Conservation (phyloP, 2,329 filamentous ascomycete species). For the Colletotrichum sp. region DNA sequence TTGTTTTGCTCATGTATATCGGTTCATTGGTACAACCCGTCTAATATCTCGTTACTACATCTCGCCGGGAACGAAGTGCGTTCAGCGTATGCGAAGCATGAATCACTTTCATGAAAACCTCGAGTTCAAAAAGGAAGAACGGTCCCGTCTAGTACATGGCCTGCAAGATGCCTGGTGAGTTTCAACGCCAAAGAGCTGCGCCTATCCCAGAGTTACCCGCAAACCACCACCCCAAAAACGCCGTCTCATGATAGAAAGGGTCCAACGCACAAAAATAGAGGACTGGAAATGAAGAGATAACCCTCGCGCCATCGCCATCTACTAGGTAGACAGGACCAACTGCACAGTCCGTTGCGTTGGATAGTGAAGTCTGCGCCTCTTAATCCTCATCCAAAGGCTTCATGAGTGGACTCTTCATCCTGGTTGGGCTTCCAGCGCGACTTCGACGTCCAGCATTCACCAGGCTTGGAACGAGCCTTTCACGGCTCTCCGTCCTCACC, state of each 20-base stretch:
- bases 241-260: background rate
- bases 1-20: background rate
- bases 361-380: background rate
- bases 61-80: background rate
- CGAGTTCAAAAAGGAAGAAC: background rate
- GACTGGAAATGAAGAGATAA: background rate
- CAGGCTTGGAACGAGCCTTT: conserved; percentile 69
- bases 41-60: background rate
- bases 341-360: background rate
- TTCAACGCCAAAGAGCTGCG: background rate
- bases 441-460: conserved; percentile 62
- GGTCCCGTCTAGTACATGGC: background rate
- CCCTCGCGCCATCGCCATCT: background rate
- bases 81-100: background rate
- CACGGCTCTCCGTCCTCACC: conserved; percentile 84
- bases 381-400: conserved; percentile 42
- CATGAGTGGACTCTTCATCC: conserved; percentile 63
- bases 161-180: background rate
- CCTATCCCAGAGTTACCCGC: background rate
- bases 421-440: conserved; percentile 61
- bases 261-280: background rate
- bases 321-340: background rate
- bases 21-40: background rate
- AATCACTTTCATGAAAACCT: background rate
- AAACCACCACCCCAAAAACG: background rate